phyloP scores from a whole-genome alignment of 805 yeast species.

The Kregervanrija pseudodelftensis region DNA sequence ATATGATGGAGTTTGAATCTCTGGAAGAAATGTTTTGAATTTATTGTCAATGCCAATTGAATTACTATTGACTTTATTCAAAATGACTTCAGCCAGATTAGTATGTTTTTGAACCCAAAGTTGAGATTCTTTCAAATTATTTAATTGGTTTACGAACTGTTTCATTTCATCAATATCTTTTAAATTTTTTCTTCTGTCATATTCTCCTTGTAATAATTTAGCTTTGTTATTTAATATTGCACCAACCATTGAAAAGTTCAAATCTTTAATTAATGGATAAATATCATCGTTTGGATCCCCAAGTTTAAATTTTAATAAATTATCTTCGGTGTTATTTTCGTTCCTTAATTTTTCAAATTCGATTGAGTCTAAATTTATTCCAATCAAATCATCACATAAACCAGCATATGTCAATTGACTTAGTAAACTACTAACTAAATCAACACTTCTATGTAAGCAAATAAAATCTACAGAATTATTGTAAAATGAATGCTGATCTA shows the following conservation, averaged over 20 bases:
- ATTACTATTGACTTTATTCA: constrained; percentile 26
- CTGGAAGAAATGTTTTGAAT: too few relatives aligned
- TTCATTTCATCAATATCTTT: constrained; percentile 60
- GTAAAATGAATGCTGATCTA: constrained; percentile 29
- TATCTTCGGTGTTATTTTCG: constrained; percentile 1
- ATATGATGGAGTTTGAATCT: constrained; percentile 7
- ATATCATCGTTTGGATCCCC: constrained; percentile 39
- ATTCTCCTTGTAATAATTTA: constrained; percentile 58
- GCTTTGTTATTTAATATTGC: constrained; percentile 64
- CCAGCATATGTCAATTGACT: constrained; percentile 81
- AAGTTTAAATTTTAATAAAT: constrained; percentile 12
- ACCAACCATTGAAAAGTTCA: constrained; percentile 79
- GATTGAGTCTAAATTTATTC: constrained; percentile 36
- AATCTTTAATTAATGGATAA: constrained; percentile 45
- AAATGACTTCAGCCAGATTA: constrained; percentile 56
- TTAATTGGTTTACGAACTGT: constrained; percentile 62
- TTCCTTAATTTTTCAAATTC: constrained; percentile 2
- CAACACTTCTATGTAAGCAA: constrained; percentile 73
- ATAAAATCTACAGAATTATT: constrained; percentile 56
- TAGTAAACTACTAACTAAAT: constrained; percentile 61
- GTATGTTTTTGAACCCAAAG: constrained; percentile 68
- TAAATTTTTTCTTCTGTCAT: constrained; percentile 51
- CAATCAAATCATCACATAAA: constrained; percentile 64
- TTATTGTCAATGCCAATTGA: background rate
- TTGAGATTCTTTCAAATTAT: constrained; percentile 60